Evolutionary conservation across 805 yeast genomes (phyloP), one percentile per base, ranked within the genome.

Genomic region (Metschnikowia picachoensis): DNA sequence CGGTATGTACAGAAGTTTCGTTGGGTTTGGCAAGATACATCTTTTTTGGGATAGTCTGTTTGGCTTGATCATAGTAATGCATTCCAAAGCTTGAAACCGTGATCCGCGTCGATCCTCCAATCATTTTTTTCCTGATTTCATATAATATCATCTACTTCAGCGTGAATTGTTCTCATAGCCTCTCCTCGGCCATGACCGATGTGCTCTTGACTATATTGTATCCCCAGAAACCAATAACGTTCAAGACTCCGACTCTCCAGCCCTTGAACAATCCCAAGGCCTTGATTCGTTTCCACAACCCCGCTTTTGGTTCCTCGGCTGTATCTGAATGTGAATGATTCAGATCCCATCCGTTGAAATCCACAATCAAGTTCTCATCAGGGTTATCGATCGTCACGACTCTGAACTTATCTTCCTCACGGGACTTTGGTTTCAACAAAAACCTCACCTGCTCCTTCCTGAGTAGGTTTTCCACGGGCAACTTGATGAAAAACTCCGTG

Each of bases 391-490:
- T 70, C 35, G 78, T 75, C 69, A 68, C 46, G 60, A 72, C 60
- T 25, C 66, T 49, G 48, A 49, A 49, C 30, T 60, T 62, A 40
- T 78, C 80, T 16, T 65, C 67, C 20, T 57, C 53, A 7, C 45
- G n/a, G 5, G 64, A 43, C 52, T 70, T 71, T 8, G 67, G 66
- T 41, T 64, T 61, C 17, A 85, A 55, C 50, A 89, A 71, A 58
- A 79, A 82, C 45, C 80, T 71, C 9, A 89, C 79, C 61, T 92
- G 97, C 13, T 92, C 90, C 52, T 97, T 80, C 49, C 95, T 74
- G 48, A 88, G 75, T 35, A 92, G 64, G 12, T 95, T 90, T 59
- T 92, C 99, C 42, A 90, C 76, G 3, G 99, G 99, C 50, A 94
- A 71, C 60, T 82, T 83, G 46, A 90, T 73, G 49, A 85, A 79